A percentile compares a stretch with the other conserved stretches of the same genome.
Conservation (phyloP, 2,329 filamentous ascomycete species). For the Seiridium unicorne region DNA sequence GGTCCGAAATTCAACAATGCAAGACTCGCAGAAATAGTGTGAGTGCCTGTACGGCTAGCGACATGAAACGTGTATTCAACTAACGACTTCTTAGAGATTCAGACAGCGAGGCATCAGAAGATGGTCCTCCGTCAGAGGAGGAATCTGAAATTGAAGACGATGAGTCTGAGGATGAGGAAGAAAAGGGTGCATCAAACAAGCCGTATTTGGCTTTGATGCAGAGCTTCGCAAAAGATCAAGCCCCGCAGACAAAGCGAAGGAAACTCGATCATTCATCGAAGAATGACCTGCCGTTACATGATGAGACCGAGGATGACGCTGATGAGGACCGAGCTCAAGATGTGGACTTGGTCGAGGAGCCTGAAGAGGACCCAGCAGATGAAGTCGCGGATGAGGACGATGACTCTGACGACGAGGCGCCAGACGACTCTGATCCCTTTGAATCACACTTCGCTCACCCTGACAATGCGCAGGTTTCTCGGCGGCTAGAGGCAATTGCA, state of each 20-base stretch:
- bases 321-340: constrained; percentile 27
- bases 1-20: constrained; percentile 43
- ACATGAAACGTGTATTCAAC: constrained; percentile 1
- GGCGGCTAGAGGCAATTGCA: constrained; percentile 50
- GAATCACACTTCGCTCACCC: constrained; percentile 74
- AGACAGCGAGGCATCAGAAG: constrained; percentile 30
- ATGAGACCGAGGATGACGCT: constrained; percentile 18
- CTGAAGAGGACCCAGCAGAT: constrained; percentile 43
- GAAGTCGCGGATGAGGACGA: constrained; percentile 33
- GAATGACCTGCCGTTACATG: constrained; percentile 14
- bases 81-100: constrained; percentile 20
- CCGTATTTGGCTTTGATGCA: constrained; percentile 60
- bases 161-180: constrained; percentile 41
- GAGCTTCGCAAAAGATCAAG: constrained; percentile 47
- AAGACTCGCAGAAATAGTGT: constrained; percentile 44
- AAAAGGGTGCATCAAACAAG: constrained; percentile 33
- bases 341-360: constrained; percentile 44
- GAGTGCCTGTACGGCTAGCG: constrained; percentile 16
- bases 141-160: constrained; percentile 42
- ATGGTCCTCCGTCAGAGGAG: constrained; percentile 40
- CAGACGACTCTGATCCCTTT: constrained; percentile 64
- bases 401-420: constrained; percentile 51
- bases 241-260: constrained; percentile 52
- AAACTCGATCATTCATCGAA: constrained; percentile 45
- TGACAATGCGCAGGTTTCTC: constrained; percentile 58